Percentiles rank a stretch among this genome's conserved stretches.
phyloP scores from a whole-genome alignment of 164 flowering plant species.

The Kingdonia uniflora region DNA sequence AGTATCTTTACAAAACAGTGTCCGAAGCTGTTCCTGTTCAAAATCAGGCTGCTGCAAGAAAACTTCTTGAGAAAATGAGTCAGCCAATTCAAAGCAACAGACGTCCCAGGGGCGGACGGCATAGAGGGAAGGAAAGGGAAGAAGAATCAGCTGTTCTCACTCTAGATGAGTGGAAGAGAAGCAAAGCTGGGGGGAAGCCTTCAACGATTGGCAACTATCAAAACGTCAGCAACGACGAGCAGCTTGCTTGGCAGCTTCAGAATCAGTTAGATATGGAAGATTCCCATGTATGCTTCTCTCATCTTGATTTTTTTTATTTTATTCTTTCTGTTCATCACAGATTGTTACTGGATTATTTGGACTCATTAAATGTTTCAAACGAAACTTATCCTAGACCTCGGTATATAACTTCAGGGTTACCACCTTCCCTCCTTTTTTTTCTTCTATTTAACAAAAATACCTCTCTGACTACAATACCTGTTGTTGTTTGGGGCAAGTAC shows the following conservation, averaged over 20 bases:
- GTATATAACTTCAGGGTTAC: too few species aligned
- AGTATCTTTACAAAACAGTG: slow-evolving; percentile 28
- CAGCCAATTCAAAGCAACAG: slow-evolving; percentile 20
- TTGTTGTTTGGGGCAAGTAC: too few species aligned
- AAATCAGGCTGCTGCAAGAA: slow-evolving; percentile 92
- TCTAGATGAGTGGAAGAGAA: slow-evolving; percentile 81
- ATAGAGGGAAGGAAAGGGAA: slow-evolving; percentile 45
- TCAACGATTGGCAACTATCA: slow-evolving; percentile 10
- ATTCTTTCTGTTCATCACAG: too few species aligned
- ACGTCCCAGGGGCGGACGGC: slow-evolving; percentile 30
- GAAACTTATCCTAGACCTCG: too few species aligned
- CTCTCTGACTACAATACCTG: too few species aligned
- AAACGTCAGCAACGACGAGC: slow-evolving; percentile 58
- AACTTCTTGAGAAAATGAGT: slow-evolving; percentile 77
- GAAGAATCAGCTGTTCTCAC: slow-evolving; percentile 54
- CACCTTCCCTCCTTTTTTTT: too few species aligned
- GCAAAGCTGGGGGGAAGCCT: slow-evolving; percentile 30
- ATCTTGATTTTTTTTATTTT: slow-evolving; percentile 1
- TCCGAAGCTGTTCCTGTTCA: slow-evolving; percentile 70
- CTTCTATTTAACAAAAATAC: too few species aligned
- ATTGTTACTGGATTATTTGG: too few species aligned
- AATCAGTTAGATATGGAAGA: slow-evolving; percentile 82
- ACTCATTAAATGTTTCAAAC: too few species aligned
- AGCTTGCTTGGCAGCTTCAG: slow-evolving; percentile 84
- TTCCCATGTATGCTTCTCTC: slow-evolving; percentile 27